These are phyloP conservation scores for Ophiocordyceps sinensis DNA, from an alignment of 2,329 filamentous ascomycete genomes.

Conservation along the genomic window DNA sequence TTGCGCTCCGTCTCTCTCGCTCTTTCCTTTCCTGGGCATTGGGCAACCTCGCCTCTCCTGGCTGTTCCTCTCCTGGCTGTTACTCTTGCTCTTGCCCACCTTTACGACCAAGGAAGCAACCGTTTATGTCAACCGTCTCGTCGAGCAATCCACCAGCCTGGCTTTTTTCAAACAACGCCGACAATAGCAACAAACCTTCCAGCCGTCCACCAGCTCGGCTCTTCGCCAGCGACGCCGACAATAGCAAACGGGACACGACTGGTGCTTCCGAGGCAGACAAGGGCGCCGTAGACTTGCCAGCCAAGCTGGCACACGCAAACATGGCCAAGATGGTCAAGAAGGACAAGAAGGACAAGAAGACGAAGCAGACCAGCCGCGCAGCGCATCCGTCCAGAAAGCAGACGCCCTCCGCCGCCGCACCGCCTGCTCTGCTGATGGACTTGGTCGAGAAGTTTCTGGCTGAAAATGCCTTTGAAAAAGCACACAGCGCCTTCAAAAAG, in stretches of 20 bases:
- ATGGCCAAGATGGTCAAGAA: constrained; percentile 20
- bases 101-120: not conserved
- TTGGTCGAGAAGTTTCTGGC: constrained; percentile 53
- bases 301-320: constrained; percentile 2
- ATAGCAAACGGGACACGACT: not conserved
- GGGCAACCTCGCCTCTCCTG: too few species aligned
- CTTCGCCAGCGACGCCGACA: not conserved
- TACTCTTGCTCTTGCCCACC: too few species aligned
- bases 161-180: constrained; percentile 28
- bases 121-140: constrained; percentile 14
- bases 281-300: constrained; percentile 3
- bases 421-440: constrained; percentile 49
- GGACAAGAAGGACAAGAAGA: constrained; percentile 13
- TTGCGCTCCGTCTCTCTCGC: too few species aligned
- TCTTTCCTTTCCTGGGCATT: too few species aligned
- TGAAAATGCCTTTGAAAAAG: constrained; percentile 47
- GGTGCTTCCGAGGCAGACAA: not conserved
- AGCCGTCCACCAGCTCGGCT: not conserved
- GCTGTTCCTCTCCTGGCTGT: too few species aligned
- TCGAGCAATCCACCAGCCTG: constrained; percentile 21
- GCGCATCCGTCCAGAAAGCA: constrained; percentile 8
- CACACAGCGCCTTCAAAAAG: constrained; percentile 47
- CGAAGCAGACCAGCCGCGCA: constrained; percentile 15
- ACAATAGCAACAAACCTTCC: constrained; percentile 1
- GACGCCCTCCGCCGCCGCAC: constrained; percentile 20